A percentile compares a stretch with the other conserved stretches of the same genome.
Conservation (phyloP, 2,329 filamentous ascomycete species). For the Trichoderma citrinoviride region DNA sequence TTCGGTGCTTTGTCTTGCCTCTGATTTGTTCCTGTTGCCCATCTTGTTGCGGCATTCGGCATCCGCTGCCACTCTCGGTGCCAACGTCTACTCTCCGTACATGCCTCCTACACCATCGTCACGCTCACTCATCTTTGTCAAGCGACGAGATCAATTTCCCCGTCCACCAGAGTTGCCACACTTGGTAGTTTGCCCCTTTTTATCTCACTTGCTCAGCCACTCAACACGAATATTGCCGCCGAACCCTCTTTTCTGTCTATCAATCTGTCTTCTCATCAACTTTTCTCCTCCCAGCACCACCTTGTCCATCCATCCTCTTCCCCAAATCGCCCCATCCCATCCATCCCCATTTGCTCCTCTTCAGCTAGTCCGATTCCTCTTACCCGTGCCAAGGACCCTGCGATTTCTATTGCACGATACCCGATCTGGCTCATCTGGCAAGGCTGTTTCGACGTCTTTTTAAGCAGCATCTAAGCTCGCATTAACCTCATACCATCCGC, state of each 20-base stretch:
- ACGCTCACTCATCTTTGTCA: not conserved
- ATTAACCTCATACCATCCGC: constrained; percentile 11
- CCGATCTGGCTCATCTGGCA: constrained; percentile 22
- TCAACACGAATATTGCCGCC: not conserved
- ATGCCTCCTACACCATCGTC: not conserved
- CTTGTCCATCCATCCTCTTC: not conserved
- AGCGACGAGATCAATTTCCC: not conserved
- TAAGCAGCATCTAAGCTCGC: constrained; percentile 7
- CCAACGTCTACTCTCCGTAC: not conserved
- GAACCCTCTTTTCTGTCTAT: not conserved
- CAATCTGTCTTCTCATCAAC: too few relatives aligned
- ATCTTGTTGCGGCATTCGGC: not conserved
- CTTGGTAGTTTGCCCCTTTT: not conserved
- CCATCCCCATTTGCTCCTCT: not conserved
- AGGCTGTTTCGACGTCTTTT: constrained; percentile 10
- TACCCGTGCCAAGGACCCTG: not conserved
- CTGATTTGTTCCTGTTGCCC: constrained; percentile 1
- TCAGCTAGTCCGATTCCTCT: constrained; percentile 3
- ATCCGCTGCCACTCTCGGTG: not conserved
- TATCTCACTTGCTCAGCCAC: not conserved
- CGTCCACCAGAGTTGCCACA: not conserved
- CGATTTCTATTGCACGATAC: constrained; percentile 16
- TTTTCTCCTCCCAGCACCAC: not conserved
- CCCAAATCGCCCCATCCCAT: not conserved
- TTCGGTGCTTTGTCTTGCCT: not conserved